Base-by-base conservation (phyloP, 176 grass and related monocot species). In the Carex scoparia region DNA sequence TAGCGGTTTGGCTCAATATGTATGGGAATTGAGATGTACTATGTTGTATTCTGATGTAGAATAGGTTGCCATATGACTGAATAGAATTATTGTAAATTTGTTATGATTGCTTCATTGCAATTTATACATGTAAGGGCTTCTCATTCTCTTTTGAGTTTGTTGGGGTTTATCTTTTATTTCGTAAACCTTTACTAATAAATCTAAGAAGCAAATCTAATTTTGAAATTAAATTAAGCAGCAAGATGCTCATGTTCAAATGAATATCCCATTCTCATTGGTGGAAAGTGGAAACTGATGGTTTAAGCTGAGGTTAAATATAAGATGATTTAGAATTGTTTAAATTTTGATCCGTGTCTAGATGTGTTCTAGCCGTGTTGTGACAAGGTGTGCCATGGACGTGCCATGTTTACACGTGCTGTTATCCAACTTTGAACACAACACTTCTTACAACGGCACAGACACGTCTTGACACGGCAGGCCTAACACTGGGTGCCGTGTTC, bases 21-120 rank as follows among this genome's bases (percentile, higher is more conserved):
- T 51, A 51, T 51, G 48, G 48, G 10, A 51, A 51, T 51, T 2
- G 14, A 15, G 38, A 69, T 69, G 14, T 40, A 72, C 49, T 63
- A 54, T 33, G 81, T 83, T 68, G n/a, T 82, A 13, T 66, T 82
- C 44, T 65, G 37, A 67, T 56, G 60, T 81, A 44, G 79, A 55
- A 66, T 83, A 69, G 42, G 61, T 65, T 10, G 81, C 64, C 63
- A 83, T 48, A 48, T 48, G 80, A 68, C 9, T 68, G 64, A 15
- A 23, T 56, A 56, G 51, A 32, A 57, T 11, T 53, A 55, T 15
- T 55, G 56, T 64, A 66, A 83, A 19, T 4, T 6, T 40, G 4
- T 40, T 40, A 40, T 33, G 37, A n/a, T 68, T 69, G 28, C 19
- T 68, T 49, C 15, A 1, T 83, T 83, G 81, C 81, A 66, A 48